phyloP scores from a whole-genome alignment of 768 basidiomycete genomes.

The Lyophyllum atratum region DNA sequence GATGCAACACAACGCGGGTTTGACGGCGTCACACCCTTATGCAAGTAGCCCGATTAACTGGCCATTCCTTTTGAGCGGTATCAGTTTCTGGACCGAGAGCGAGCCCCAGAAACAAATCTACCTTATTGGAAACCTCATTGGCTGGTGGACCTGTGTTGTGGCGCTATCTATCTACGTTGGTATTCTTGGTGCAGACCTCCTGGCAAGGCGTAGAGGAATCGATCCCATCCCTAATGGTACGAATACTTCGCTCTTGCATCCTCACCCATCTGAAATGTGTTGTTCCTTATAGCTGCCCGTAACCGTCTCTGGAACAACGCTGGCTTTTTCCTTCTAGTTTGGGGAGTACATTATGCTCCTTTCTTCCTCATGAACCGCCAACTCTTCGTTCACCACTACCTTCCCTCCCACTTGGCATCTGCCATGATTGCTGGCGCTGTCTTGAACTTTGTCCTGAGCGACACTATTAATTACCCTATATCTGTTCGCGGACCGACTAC shows the following conservation, averaged over 20 bases:
- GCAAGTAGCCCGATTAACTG: slow-evolving; percentile 96
- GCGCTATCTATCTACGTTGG: slow-evolving; percentile 88
- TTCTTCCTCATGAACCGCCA: slow-evolving; percentile 99
- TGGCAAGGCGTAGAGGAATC: slow-evolving; percentile 83
- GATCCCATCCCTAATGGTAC: slow-evolving; percentile 86
- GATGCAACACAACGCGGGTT: slow-evolving; percentile 98
- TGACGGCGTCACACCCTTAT: slow-evolving; percentile 97
- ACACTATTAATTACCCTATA: slow-evolving; percentile 89
- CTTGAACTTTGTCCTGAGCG: slow-evolving; percentile 86
- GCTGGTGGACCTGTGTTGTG: slow-evolving; percentile 93
- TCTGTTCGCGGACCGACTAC: slow-evolving; percentile 75
- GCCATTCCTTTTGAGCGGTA: slow-evolving; percentile 95
- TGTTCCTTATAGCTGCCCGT: slow-evolving; percentile 65
- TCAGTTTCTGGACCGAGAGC: slow-evolving; percentile 97
- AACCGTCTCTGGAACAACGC: slow-evolving; percentile 95
- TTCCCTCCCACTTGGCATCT: slow-evolving; percentile 93
- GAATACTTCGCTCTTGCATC: slow-evolving; percentile 29
- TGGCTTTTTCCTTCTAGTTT: slow-evolving; percentile 93
- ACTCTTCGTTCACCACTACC: slow-evolving; percentile 96
- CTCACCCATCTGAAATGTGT: background rate
- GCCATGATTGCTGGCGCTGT: slow-evolving; percentile 92
- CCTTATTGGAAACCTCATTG: slow-evolving; percentile 89
- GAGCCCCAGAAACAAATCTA: slow-evolving; percentile 91
- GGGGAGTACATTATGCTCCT: slow-evolving; percentile 94
- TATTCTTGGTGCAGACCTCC: slow-evolving; percentile 84